Evolutionary conservation across 192 early-diverging fungal species (phyloP).

Genomic region (Coemansia umbellata): DNA sequence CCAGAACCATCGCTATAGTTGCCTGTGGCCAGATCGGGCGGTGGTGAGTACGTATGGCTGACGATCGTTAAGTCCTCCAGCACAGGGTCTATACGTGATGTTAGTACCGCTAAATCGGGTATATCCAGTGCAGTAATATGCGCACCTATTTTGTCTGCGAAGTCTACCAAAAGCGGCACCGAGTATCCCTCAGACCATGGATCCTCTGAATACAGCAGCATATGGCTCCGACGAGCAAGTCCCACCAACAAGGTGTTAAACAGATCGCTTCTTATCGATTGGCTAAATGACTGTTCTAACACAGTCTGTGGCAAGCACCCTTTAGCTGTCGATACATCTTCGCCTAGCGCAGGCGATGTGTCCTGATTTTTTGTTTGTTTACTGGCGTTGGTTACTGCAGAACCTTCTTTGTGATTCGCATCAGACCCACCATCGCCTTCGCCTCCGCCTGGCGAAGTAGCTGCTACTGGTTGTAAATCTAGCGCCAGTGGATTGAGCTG

Average conservation of each 20-base stretch:
- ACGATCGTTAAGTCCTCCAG: slow-evolving; percentile 50
- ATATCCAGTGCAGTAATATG: slow-evolving; percentile 33
- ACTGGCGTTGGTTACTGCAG: too few species aligned
- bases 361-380: too few species aligned
- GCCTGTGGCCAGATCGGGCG: slow-evolving; percentile 28
- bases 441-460: background rate
- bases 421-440: background rate
- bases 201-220: slow-evolving; percentile 42
- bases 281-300: slow-evolving; percentile 17
- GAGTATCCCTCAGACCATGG: slow-evolving; percentile 50
- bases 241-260: slow-evolving; percentile 26
- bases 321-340: too few species aligned
- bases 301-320: background rate
- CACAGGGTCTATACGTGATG: slow-evolving; percentile 40
- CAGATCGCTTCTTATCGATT: slow-evolving; percentile 21
- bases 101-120: slow-evolving; percentile 39
- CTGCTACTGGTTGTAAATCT: background rate
- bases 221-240: slow-evolving; percentile 37
- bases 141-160: slow-evolving; percentile 17
- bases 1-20: slow-evolving; percentile 8
- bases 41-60: slow-evolving; percentile 45
- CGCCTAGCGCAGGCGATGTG: too few species aligned
- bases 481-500: slow-evolving; percentile 28
- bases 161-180: slow-evolving; percentile 16
- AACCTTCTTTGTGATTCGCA: too few species aligned